These are phyloP conservation scores for Septoria petroselini DNA, from an alignment of 2,329 filamentous ascomycete genomes.

Conservation along the genomic window DNA sequence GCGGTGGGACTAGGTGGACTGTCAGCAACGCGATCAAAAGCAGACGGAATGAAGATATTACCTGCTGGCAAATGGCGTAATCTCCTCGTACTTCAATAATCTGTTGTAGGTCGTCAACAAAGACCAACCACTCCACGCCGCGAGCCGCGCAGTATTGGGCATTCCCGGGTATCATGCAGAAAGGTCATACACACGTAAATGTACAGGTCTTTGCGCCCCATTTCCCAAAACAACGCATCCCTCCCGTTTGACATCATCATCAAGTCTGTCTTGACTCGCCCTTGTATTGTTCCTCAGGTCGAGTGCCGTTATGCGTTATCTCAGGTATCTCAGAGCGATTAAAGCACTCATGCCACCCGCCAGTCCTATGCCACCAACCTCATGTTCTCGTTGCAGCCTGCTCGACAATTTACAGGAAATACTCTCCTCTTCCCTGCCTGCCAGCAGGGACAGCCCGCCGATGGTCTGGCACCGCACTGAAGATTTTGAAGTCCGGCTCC, in stretches of 20 bases:
- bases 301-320: constrained; percentile 8
- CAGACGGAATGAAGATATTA: no score
- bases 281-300: constrained; percentile 4
- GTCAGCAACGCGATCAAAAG: no score
- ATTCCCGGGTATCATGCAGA: constrained; percentile 9
- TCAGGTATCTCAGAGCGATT: constrained; percentile 10
- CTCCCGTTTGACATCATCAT: constrained; percentile 1
- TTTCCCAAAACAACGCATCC: not conserved
- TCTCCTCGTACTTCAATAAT: no score
- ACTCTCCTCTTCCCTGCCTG: constrained; percentile 49
- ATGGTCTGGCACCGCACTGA: constrained; percentile 83
- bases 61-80: no score
- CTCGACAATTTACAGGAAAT: constrained; percentile 46
- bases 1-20: no score
- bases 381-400: constrained; percentile 2
- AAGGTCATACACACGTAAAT: constrained; percentile 12
- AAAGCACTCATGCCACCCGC: constrained; percentile 7
- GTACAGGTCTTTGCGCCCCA: constrained; percentile 10
- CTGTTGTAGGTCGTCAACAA: no score
- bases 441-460: constrained; percentile 74
- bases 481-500: constrained; percentile 88
- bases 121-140: no score
- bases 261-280: not conserved
- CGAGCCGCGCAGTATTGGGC: no score
- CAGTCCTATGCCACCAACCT: not conserved